Conservation (phyloP, 345 rosid genomes). For the Eucalyptus globulus region DNA sequence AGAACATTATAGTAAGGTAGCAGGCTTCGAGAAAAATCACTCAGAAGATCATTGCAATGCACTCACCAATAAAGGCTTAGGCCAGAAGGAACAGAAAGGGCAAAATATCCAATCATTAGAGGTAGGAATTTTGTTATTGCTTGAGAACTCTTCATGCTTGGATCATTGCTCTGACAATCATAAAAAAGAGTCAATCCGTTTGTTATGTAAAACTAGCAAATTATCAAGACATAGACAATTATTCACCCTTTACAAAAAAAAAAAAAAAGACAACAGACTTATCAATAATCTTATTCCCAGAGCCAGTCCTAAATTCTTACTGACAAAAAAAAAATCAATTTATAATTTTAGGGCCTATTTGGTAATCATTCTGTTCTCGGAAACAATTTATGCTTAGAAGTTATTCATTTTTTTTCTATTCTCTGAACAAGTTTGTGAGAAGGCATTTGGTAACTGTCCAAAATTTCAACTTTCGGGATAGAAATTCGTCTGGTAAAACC, state of each 20-base stretch:
- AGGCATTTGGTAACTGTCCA: too few species aligned
- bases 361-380: too few species aligned
- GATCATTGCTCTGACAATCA: conserved; percentile 58
- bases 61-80: conserved; percentile 94
- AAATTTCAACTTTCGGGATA: too few species aligned
- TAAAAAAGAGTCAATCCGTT: not conserved
- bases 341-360: too few species aligned
- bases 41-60: not conserved
- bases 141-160: conserved; percentile 86
- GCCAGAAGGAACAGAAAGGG: conserved; percentile 99
- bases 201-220: not conserved
- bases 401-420: too few species aligned
- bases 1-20: not conserved
- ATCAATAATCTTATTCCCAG: not conserved
- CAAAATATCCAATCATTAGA: conserved; percentile 83
- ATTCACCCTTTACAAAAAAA: too few species aligned
- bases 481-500: too few species aligned
- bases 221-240: not conserved
- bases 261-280: not conserved
- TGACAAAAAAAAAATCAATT: too few species aligned
- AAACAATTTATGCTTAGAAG: too few species aligned
- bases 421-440: too few species aligned
- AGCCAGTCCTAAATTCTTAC: not conserved
- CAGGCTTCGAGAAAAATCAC: not conserved
- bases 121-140: conserved; percentile 76